Conservation (phyloP, 2,329 filamentous ascomycete genomes). For the Fusarium nodosum region DNA sequence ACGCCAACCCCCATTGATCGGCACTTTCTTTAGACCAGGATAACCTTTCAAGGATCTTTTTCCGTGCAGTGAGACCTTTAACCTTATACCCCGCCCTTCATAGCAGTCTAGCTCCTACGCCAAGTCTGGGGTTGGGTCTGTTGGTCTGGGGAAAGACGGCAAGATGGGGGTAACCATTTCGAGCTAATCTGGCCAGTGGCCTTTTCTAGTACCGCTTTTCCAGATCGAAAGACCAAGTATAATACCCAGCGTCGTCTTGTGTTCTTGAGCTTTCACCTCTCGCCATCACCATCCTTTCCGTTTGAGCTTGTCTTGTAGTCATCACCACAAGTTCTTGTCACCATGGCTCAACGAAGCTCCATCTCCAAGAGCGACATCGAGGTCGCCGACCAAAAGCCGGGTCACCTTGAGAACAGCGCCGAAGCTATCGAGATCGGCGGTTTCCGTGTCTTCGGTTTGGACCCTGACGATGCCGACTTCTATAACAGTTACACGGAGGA, state of each 20-base stretch:
- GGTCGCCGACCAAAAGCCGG: constrained; percentile 28
- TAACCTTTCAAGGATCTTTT: constrained; percentile 20
- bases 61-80: constrained; percentile 35
- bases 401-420: constrained; percentile 33
- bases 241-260: constrained; percentile 29
- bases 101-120: constrained; percentile 19
- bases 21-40: neutral
- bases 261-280: neutral
- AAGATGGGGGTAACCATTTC: constrained; percentile 1
- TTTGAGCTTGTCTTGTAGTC: neutral
- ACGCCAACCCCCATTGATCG: neutral
- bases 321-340: neutral
- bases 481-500: constrained; percentile 42
- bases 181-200: constrained; percentile 15
- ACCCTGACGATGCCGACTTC: constrained; percentile 45
- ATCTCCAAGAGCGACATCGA: constrained; percentile 46
- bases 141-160: constrained; percentile 33
- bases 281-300: neutral
- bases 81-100: constrained; percentile 40
- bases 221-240: constrained; percentile 29
- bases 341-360: constrained; percentile 39
- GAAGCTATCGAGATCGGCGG: constrained; percentile 42
- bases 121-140: constrained; percentile 37
- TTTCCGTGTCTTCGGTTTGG: constrained; percentile 43
- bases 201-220: constrained; percentile 16